Percentiles rank a stretch among this genome's conserved stretches.
These are phyloP conservation scores for Lactuca saligna DNA, from an alignment of 129 eudicot genomes.

Conservation along the genomic window DNA sequence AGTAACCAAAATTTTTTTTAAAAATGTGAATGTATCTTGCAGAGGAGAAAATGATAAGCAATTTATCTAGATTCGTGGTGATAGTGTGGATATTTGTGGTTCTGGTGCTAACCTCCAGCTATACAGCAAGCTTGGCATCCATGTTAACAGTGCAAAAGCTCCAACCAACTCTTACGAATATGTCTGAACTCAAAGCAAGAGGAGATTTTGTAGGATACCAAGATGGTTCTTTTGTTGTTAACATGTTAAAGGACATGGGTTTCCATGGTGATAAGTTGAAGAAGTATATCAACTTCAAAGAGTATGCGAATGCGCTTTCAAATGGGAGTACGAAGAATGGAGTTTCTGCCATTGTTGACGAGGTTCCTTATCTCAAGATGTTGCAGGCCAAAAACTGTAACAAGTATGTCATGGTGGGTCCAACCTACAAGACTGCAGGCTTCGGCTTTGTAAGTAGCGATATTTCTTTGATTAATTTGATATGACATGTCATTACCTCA, in stretches of 20 bases:
- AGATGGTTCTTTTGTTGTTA: slow-evolving; percentile 43
- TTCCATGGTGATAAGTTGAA: slow-evolving; percentile 16
- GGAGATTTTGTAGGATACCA: slow-evolving; percentile 45
- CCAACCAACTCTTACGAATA: slow-evolving; percentile 48
- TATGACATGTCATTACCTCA: not conserved
- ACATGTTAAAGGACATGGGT: slow-evolving; percentile 24
- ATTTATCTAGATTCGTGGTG: slow-evolving; percentile 59
- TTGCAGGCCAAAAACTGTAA: slow-evolving; percentile 42
- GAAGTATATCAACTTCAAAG: slow-evolving; percentile 13
- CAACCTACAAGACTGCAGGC: slow-evolving; percentile 45
- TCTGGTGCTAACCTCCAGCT: slow-evolving; percentile 59
- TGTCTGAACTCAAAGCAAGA: slow-evolving; percentile 31
- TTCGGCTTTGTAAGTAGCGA: slow-evolving; percentile 53
- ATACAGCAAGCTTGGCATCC: slow-evolving; percentile 69
- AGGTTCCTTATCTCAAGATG: slow-evolving; percentile 51
- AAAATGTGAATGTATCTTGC: not conserved
- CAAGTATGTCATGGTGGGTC: slow-evolving; percentile 44
- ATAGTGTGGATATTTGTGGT: slow-evolving; percentile 62
- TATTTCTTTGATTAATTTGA: not conserved
- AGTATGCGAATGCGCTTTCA: slow-evolving; percentile 35
- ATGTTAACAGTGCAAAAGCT: slow-evolving; percentile 61
- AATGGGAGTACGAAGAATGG: slow-evolving; percentile 37
- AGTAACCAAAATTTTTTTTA: too few species aligned
- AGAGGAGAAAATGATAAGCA: slow-evolving; percentile 58
- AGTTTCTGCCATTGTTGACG: slow-evolving; percentile 59